A percentile compares a stretch with the other conserved stretches of the same genome.
These are phyloP conservation scores for Rhododendron griersonianum DNA, from an alignment of 148 eudicot species.

Conservation along the genomic window DNA sequence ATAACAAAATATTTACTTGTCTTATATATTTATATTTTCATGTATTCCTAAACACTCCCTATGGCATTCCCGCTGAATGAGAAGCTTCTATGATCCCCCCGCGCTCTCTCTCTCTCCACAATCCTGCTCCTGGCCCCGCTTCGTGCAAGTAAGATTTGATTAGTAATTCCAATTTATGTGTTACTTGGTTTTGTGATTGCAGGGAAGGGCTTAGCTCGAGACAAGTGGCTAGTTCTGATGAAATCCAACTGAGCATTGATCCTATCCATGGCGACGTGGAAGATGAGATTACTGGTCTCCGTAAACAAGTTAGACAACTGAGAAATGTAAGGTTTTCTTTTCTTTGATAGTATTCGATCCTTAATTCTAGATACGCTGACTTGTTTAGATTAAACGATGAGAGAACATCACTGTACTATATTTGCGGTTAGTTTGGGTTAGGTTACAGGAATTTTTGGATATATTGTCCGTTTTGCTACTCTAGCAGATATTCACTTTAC, in stretches of 20 bases:
- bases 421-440: background rate
- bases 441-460: background rate
- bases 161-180: background rate
- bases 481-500: background rate
- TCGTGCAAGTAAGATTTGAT: too few species aligned
- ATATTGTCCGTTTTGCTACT: background rate
- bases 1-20: too few species aligned
- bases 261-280: constrained; percentile 75
- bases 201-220: constrained; percentile 78
- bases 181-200: constrained; percentile 5
- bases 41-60: too few species aligned
- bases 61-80: too few species aligned
- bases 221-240: constrained; percentile 45
- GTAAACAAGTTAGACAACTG: constrained; percentile 60
- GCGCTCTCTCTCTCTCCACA: too few species aligned
- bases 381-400: background rate
- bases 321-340: constrained; percentile 38
- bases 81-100: too few species aligned
- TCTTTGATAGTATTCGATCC: background rate
- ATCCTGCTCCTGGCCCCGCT: too few species aligned
- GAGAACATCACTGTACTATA: background rate
- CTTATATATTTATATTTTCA: too few species aligned
- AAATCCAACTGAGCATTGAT: constrained; percentile 72
- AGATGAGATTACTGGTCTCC: constrained; percentile 67
- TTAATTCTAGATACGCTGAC: background rate